Evolutionary conservation across 2,329 filamentous ascomycete species (phyloP).

Genomic region (Diplocarpon mali): DNA sequence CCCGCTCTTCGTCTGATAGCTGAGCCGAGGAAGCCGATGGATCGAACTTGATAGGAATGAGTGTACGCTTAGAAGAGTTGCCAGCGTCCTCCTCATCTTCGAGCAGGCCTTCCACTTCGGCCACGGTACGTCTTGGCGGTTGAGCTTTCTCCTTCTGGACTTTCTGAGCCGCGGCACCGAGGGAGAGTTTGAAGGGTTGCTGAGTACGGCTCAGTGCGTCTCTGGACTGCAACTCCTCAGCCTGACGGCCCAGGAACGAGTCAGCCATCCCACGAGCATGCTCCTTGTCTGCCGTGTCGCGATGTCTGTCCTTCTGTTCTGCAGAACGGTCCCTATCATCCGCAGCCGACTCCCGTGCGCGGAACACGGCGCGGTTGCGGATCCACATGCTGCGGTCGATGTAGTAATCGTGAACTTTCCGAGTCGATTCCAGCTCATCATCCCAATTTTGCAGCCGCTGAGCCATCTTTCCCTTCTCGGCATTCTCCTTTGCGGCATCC

Average conservation of each 20-base stretch:
- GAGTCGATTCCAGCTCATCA: constrained; percentile 67
- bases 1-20: constrained; percentile 79
- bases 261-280: constrained; percentile 77
- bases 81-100: constrained; percentile 89
- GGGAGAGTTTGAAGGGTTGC: constrained; percentile 82
- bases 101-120: constrained; percentile 85
- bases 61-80: constrained; percentile 56
- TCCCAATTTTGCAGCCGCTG: constrained; percentile 73
- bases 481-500: constrained; percentile 54
- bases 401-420: constrained; percentile 74
- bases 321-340: constrained; percentile 75
- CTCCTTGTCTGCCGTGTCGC: constrained; percentile 61
- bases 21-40: constrained; percentile 49
- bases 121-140: constrained; percentile 64
- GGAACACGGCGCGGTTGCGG: constrained; percentile 64
- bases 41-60: constrained; percentile 77
- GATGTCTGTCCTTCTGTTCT: constrained; percentile 64
- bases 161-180: constrained; percentile 78
- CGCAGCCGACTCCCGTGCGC: constrained; percentile 59
- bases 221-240: constrained; percentile 57
- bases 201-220: constrained; percentile 36
- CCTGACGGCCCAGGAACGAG: constrained; percentile 78
- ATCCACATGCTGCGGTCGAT: constrained; percentile 76
- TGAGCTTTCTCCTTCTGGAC: constrained; percentile 44
- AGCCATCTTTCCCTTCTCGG: constrained; percentile 55